Conservation (phyloP, 139 green algal species). For the Chlamydomonas applanata region DNA sequence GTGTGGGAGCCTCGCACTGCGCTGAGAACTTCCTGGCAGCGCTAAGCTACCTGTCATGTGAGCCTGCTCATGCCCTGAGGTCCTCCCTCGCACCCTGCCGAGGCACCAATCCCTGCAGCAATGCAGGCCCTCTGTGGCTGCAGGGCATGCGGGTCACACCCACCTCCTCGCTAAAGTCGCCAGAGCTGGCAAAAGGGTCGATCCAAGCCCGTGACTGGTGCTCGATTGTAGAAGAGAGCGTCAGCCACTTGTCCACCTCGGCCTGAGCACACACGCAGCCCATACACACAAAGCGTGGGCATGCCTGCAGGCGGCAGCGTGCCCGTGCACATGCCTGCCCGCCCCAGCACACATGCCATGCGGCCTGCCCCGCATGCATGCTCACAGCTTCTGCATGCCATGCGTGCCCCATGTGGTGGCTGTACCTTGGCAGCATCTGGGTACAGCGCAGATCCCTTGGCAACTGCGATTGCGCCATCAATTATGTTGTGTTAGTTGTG, state of each 20-base stretch:
- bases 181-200: slow-evolving; percentile 35
- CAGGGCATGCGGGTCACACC: background rate
- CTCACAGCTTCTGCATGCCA: background rate
- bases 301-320: too few relatives aligned
- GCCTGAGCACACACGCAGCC: slow-evolving; percentile 17
- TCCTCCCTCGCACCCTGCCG: too few relatives aligned
- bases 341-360: too few relatives aligned
- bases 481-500: too few relatives aligned
- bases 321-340: too few relatives aligned
- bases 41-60: too few relatives aligned
- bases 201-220: slow-evolving; percentile 47
- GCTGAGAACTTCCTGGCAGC: too few relatives aligned
- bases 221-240: slow-evolving; percentile 39
- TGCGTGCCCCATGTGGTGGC: background rate
- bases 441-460: slow-evolving; percentile 1
- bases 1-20: too few relatives aligned
- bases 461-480: background rate
- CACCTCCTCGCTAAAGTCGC: slow-evolving; percentile 27
- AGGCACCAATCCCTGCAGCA: too few relatives aligned
- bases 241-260: slow-evolving; percentile 57
- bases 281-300: too few relatives aligned
- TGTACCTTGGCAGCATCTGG: background rate
- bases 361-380: too few relatives aligned
- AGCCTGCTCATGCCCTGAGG: background rate
- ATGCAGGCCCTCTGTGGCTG: background rate